Evolutionary conservation across 2,329 filamentous ascomycete genomes (phyloP), one percentile per base, ranked within the genome.

Genomic region (Colletotrichum sp.): DNA sequence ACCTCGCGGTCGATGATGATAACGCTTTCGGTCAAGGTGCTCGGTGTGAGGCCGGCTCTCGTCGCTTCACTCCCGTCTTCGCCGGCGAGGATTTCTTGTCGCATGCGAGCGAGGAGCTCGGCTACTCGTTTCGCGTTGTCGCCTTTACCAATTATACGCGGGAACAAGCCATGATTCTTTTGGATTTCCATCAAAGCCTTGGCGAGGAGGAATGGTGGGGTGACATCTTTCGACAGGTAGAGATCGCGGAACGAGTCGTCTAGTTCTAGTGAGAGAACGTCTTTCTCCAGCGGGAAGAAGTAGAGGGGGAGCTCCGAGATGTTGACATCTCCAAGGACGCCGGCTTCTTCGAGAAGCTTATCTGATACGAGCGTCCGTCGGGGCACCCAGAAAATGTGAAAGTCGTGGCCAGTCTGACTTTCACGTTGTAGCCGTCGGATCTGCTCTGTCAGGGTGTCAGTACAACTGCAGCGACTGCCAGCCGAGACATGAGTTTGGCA

Each of bases 1-100:
- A 98, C 94, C 82, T 98, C 96, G 66, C 97, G 94, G 84, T 99
- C 97, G 71, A 99, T 96, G 76, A 99, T 94, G 80, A 99, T 96
- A 75, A 98, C 88, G 81, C 94, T 98, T 83, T 99, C 97, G 64
- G 96, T 94, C 8, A 93, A 93, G 13, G 94, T 94, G 83, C 97
- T 98, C 15, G 97, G 96, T 13, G 95, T 93, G 30, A 98, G 88
- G 8, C 94, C 94, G 60, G 93, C 88, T 48, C 77, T 63, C 70
- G 87, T 88, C 32, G 88, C 86, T 73, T 93, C 93, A 73, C 87
- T 89, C 59, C 90, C 91, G 79, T 95, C 93, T 82, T 98, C 96
- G 25, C 94, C 94, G 61, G 96, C 95, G 52, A 94, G 87, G 16
- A 96, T 88, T 85, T 99, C 97, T 82, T 96, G 96, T 78, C 96